Percentiles rank a stretch among this genome's conserved stretches.
phyloP scores from a whole-genome alignment of 257 asterid species.

The Salvia hispanica region DNA sequence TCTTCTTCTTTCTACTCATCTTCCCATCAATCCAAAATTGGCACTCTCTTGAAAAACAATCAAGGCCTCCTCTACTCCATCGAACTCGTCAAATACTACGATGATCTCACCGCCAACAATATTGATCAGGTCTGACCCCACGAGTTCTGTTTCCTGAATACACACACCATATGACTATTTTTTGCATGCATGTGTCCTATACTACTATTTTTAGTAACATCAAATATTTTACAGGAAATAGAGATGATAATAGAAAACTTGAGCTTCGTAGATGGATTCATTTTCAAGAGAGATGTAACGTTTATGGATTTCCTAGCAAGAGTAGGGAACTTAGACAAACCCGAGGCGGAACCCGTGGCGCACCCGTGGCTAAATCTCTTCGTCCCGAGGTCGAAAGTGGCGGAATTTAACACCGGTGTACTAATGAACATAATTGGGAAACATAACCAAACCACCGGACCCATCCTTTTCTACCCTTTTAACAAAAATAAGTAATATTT shows the following conservation, averaged over 20 bases:
- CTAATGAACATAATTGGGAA: conserved; percentile 54
- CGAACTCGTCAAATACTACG: conserved; percentile 60
- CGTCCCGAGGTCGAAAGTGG: conserved; percentile 60
- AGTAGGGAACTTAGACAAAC: conserved; percentile 52
- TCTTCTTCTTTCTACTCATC: conserved; percentile 63
- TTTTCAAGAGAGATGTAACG: conserved; percentile 49
- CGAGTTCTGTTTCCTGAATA: no score
- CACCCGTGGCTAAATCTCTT: conserved; percentile 83
- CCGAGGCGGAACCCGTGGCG: conserved; percentile 42
- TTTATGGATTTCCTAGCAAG: conserved; percentile 54
- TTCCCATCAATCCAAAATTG: conserved; percentile 46
- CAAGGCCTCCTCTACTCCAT: conserved; percentile 50
- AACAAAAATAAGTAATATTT: conserved; percentile 42
- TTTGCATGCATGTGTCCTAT: background rate
- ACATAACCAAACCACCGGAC: conserved; percentile 53
- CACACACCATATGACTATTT: no score
- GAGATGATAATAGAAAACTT: conserved; percentile 36
- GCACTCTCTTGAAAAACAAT: conserved; percentile 35
- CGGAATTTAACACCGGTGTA: conserved; percentile 59
- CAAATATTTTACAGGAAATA: conserved; percentile 41
- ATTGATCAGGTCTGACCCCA: conserved; percentile 44
- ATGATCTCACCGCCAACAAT: conserved; percentile 32
- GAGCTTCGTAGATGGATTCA: conserved; percentile 38
- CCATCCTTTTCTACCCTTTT: conserved; percentile 76
- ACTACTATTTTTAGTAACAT: background rate